phyloP scores from a whole-genome alignment of 2,329 filamentous ascomycete species.

The Graphium sp. region DNA sequence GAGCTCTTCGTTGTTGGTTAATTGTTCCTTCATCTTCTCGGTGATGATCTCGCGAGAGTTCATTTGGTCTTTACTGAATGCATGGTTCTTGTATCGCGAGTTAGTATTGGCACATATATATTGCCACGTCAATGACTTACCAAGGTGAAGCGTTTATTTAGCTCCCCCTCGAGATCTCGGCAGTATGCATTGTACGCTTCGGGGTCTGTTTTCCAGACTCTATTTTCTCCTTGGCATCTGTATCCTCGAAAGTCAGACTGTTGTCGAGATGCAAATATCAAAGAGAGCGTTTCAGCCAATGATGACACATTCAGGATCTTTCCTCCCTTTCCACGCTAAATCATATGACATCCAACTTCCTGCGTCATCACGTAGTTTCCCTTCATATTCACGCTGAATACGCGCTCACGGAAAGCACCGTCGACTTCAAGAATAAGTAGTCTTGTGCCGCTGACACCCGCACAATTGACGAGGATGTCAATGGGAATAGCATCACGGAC shows the following conservation, averaged over 20 bases:
- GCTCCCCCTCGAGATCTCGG: not conserved
- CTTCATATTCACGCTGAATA: constrained; percentile 4
- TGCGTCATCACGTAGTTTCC: constrained; percentile 4
- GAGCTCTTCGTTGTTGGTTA: too few species aligned
- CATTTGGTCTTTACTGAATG: too few species aligned
- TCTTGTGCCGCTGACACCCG: constrained; percentile 4
- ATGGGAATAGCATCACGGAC: constrained; percentile 2
- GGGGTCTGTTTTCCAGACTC: constrained; percentile 24
- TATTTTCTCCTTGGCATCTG: constrained; percentile 15
- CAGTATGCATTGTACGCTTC: constrained; percentile 19
- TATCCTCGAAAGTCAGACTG: too few species aligned
- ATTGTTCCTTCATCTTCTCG: too few species aligned
- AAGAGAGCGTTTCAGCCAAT: not conserved
- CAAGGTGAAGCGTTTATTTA: not conserved
- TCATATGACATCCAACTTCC: constrained; percentile 5
- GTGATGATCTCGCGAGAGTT: too few species aligned
- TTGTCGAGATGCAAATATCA: too few species aligned
- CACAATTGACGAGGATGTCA: too few species aligned
- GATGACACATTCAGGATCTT: constrained; percentile 4
- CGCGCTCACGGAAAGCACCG: constrained; percentile 3
- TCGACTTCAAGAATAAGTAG: constrained; percentile 3
- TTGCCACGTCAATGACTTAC: constrained; percentile 25
- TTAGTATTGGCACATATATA: too few species aligned
- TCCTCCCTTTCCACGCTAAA: constrained; percentile 3
- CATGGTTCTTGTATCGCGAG: too few species aligned